phyloP scores from a whole-genome alignment of 306 rosid species.

The Glycine soja region DNA sequence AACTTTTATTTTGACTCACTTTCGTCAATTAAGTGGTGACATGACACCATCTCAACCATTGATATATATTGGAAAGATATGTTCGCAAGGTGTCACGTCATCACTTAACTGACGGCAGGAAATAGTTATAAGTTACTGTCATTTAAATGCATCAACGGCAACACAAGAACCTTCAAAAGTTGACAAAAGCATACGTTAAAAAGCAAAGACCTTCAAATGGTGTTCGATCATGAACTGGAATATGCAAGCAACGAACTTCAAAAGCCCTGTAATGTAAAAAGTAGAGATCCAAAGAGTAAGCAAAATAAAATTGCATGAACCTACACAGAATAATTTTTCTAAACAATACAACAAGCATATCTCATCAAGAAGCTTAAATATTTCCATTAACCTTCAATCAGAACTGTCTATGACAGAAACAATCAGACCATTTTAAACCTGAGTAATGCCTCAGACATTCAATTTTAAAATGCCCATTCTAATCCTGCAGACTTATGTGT shows the following conservation, averaged over 20 bases:
- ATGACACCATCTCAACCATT: no score
- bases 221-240: constrained; percentile 84
- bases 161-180: constrained; percentile 26
- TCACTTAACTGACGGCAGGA: no score
- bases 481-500: constrained; percentile 10
- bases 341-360: constrained; percentile 31
- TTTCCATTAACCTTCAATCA: constrained; percentile 29
- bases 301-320: constrained; percentile 7
- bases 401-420: not conserved
- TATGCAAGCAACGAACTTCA: constrained; percentile 91
- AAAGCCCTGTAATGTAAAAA: constrained; percentile 68
- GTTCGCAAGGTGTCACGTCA: no score
- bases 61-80: no score
- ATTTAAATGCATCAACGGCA: constrained; percentile 33
- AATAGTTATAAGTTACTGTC: constrained; percentile 7
- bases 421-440: not conserved
- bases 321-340: constrained; percentile 23
- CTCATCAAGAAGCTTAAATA: constrained; percentile 17
- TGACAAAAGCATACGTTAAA: constrained; percentile 44
- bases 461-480: not conserved
- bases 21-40: no score
- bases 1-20: no score
- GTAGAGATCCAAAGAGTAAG: constrained; percentile 19
- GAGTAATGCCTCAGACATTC: not conserved
- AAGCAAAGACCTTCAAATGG: constrained; percentile 83